Conservation (phyloP, 2,329 filamentous ascomycete genomes). For the Sclerotinia trifoliorum region DNA sequence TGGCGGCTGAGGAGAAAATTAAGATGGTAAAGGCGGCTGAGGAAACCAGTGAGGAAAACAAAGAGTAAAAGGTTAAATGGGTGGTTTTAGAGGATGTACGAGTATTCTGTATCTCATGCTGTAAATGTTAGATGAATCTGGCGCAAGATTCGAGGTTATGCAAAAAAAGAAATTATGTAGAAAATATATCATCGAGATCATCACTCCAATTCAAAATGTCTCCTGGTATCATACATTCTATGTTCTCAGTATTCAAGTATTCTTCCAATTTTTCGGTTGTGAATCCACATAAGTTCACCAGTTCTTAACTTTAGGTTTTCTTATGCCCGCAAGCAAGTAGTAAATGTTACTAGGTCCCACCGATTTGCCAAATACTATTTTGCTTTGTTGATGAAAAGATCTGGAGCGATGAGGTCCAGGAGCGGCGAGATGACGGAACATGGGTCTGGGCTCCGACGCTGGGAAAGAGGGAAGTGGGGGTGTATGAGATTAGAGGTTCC, state of each 20-base stretch:
- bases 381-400: too few species aligned
- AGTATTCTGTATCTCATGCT: neutral
- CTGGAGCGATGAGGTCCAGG: too few species aligned
- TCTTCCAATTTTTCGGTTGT: neutral
- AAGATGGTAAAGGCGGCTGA: neutral
- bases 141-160: neutral
- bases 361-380: too few species aligned
- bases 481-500: too few species aligned
- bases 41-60: neutral
- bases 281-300: neutral
- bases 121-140: neutral
- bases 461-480: too few species aligned
- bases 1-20: neutral
- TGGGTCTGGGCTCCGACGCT: too few species aligned
- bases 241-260: neutral
- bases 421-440: too few species aligned
- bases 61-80: neutral
- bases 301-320: neutral
- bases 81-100: conserved; percentile 4
- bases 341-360: neutral
- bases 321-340: neutral
- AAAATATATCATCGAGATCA: conserved; percentile 9
- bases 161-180: neutral
- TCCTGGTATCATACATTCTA: neutral
- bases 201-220: conserved; percentile 7